Evolutionary conservation across 257 asterid genomes (phyloP).

Genomic region (Capsicum chinense): DNA sequence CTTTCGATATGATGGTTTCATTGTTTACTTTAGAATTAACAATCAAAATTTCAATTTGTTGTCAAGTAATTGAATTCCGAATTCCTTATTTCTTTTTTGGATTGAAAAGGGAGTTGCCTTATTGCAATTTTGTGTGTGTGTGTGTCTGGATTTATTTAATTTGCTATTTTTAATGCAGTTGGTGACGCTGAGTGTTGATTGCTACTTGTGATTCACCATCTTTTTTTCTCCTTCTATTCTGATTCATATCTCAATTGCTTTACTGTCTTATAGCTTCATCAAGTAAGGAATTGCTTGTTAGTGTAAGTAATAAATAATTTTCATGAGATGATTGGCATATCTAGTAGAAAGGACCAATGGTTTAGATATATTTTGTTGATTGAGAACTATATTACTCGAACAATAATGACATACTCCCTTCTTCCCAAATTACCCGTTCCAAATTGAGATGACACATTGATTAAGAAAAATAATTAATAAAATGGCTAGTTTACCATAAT

Average conservation of each 20-base stretch:
- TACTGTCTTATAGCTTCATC: not conserved
- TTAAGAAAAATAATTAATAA: no score
- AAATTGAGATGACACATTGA: no score
- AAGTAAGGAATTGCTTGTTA: not conserved
- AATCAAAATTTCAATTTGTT: not conserved
- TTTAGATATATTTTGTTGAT: not conserved
- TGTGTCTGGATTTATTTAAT: conserved; percentile 3
- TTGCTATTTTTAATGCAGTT: conserved; percentile 1
- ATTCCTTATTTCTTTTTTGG: no score
- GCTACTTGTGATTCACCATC: not conserved
- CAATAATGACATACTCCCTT: no score
- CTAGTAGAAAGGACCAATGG: conserved; percentile 15
- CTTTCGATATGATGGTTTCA: not conserved
- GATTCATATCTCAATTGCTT: not conserved
- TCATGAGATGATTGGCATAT: not conserved
- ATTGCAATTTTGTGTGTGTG: not conserved
- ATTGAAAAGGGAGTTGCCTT: no score
- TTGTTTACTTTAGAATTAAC: not conserved
- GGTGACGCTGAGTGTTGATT: not conserved
- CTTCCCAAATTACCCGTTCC: no score
- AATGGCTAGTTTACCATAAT: no score
- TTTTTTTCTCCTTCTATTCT: not conserved
- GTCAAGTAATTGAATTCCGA: no score
- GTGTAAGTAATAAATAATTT: not conserved
- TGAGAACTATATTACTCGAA: no score